Conservation (phyloP, 495 filamentous ascomycete species). For the Penicillium diatomitis region DNA sequence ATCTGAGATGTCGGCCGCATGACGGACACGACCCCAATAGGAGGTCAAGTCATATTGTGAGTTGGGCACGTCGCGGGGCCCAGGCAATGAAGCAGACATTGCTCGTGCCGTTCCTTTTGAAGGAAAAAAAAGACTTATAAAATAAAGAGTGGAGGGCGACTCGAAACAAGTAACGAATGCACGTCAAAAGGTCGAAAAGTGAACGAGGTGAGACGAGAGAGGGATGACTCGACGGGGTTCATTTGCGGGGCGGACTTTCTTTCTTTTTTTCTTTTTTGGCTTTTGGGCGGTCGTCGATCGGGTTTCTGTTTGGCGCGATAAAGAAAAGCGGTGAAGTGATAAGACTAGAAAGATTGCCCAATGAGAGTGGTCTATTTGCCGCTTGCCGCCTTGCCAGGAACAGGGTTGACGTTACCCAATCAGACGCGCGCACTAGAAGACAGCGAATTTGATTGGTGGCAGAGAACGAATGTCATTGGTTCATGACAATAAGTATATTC, state of each 20-base stretch:
- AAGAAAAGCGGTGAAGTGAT: conserved; percentile 36
- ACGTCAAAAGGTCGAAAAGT: not conserved
- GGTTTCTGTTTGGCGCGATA: conserved; percentile 2
- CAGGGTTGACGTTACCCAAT: too few species aligned
- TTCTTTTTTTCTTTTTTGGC: conserved; percentile 7
- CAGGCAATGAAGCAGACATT: conserved; percentile 90
- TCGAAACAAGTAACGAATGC: too few species aligned
- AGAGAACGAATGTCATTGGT: too few species aligned
- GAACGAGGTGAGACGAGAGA: conserved; percentile 2
- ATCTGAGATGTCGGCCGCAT: conserved; percentile 84
- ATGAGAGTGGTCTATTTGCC: conserved; percentile 4
- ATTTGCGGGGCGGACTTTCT: conserved; percentile 12
- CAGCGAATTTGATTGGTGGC: too few species aligned
- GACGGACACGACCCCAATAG: conserved; percentile 90
- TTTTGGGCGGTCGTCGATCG: too few species aligned
- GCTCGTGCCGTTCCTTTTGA: not conserved
- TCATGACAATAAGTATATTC: too few species aligned
- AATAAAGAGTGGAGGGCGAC: not conserved
- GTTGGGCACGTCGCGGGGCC: conserved; percentile 71
- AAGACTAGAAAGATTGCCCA: conserved; percentile 17
- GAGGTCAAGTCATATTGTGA: conserved; percentile 89
- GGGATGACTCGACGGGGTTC: conserved; percentile 1
- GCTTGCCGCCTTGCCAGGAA: too few species aligned
- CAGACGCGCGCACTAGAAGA: too few species aligned
- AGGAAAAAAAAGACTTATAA: not conserved